These are phyloP conservation scores for Thalassiosira oceanica DNA, from an alignment of 352 stramenopile species.

Conservation along the genomic window DNA sequence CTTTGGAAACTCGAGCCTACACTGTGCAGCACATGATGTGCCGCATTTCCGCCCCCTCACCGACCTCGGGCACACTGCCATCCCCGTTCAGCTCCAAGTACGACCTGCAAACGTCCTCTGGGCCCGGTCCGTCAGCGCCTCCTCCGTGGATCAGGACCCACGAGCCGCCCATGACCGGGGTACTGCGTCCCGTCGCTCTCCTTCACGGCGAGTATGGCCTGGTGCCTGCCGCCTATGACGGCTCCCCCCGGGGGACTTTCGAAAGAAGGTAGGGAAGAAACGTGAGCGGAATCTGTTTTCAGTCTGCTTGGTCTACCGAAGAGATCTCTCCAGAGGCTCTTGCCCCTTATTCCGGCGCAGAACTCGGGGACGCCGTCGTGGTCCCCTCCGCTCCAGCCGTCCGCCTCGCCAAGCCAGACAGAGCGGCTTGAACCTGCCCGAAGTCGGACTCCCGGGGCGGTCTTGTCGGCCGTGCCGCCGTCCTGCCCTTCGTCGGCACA, in stretches of 20 bases:
- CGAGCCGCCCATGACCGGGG: too few relatives aligned
- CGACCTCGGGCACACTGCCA: constrained; percentile 12
- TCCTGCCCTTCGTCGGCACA: too few relatives aligned
- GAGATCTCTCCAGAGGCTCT: not conserved
- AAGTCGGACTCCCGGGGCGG: too few relatives aligned
- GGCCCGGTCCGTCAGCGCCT: too few relatives aligned
- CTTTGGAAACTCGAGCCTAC: too few relatives aligned
- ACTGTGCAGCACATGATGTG: constrained; percentile 25
- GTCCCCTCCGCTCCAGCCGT: constrained; percentile 39
- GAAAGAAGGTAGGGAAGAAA: not conserved
- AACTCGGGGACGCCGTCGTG: constrained; percentile 39
- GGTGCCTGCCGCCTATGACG: constrained; percentile 1
- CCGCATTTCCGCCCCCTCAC: constrained; percentile 12
- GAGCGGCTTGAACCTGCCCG: constrained; percentile 26
- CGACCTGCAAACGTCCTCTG: constrained; percentile 15
- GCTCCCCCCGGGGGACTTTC: not conserved
- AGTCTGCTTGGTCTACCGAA: too few relatives aligned
- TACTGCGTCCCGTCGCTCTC: too few relatives aligned
- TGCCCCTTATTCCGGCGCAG: constrained; percentile 4
- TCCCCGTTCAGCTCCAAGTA: constrained; percentile 18
- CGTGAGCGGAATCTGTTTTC: too few relatives aligned
- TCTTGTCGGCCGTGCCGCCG: too few relatives aligned
- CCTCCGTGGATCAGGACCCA: too few relatives aligned
- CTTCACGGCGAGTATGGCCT: too few relatives aligned
- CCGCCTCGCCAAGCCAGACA: constrained; percentile 20